Percentiles rank a stretch among this genome's conserved stretches.
Evolutionary conservation across 129 eudicot genomes (phyloP).

Genomic region (Logfia minima): DNA sequence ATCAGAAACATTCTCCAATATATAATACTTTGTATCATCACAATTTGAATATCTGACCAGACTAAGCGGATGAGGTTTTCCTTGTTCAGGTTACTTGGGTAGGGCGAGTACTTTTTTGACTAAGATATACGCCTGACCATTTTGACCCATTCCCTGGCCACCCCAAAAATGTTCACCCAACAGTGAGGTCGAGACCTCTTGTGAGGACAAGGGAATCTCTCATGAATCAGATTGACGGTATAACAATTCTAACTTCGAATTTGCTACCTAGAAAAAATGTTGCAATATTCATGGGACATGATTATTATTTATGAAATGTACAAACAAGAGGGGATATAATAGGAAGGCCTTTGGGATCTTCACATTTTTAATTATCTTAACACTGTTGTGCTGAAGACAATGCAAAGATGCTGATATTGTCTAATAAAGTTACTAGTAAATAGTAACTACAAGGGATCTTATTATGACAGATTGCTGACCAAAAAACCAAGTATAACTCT

Average conservation of each 20-base stretch:
- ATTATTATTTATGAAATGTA: not conserved
- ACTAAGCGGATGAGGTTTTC: no score
- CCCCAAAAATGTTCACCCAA: no score
- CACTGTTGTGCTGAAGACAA: not conserved
- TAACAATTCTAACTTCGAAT: not conserved
- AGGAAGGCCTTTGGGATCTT: slow-evolving; percentile 3
- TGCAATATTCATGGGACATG: not conserved
- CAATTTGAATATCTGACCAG: not conserved
- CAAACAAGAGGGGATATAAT: slow-evolving; percentile 13
- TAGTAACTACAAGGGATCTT: not conserved
- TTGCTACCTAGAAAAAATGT: not conserved
- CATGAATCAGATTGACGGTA: not conserved
- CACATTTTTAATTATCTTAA: slow-evolving; percentile 8
- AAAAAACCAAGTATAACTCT: not conserved
- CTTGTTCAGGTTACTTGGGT: no score
- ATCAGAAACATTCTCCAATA: not conserved
- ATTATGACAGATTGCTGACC: not conserved
- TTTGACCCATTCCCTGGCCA: no score
- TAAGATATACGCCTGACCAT: no score
- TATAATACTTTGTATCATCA: not conserved
- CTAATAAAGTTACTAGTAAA: not conserved
- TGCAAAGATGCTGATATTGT: not conserved
- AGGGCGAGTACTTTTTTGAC: no score
- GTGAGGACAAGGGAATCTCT: not conserved
- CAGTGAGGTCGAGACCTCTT: no score